Evolutionary conservation across 2,329 filamentous ascomycete genomes (phyloP).

Genomic region (Sclerotinia glacialis): DNA sequence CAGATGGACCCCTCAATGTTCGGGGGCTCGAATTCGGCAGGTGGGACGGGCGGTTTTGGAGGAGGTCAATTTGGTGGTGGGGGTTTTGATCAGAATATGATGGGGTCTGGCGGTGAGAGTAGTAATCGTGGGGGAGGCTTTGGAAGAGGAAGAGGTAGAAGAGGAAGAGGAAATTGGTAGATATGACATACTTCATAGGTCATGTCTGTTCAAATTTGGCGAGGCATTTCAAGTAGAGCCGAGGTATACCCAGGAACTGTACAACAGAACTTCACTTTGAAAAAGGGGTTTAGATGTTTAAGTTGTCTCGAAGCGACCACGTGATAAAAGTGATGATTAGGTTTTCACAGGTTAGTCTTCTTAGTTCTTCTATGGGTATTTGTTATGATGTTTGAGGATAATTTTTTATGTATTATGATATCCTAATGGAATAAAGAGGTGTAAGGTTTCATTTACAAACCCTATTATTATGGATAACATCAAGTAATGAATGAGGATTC

Average conservation of each 20-base stretch:
- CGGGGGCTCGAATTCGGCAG: conserved; percentile 55
- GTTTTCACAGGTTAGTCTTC: not conserved
- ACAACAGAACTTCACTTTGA: conserved; percentile 7
- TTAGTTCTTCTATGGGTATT: not conserved
- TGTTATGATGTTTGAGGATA: not conserved
- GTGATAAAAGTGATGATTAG: conserved; percentile 7
- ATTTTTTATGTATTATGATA: not conserved
- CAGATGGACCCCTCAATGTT: conserved; percentile 65
- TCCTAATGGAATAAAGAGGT: not conserved
- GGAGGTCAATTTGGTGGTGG: conserved; percentile 40
- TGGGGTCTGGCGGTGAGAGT: conserved; percentile 30
- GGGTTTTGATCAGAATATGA: conserved; percentile 37
- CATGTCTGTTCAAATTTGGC: not conserved
- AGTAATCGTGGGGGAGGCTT: conserved; percentile 38
- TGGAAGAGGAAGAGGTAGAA: conserved; percentile 37
- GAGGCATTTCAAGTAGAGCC: conserved; percentile 2
- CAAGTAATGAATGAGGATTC: not conserved
- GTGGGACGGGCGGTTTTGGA: conserved; percentile 43
- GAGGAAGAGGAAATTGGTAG: conserved; percentile 35
- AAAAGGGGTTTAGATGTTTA: conserved; percentile 13
- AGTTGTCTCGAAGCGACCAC: conserved; percentile 16
- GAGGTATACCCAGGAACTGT: conserved; percentile 10
- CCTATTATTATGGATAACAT: not conserved
- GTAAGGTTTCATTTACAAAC: not conserved
- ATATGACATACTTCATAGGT: conserved; percentile 9